These are phyloP conservation scores for Zea mays DNA, from an alignment of 176 grass and related monocot genomes.

Conservation along the genomic window DNA sequence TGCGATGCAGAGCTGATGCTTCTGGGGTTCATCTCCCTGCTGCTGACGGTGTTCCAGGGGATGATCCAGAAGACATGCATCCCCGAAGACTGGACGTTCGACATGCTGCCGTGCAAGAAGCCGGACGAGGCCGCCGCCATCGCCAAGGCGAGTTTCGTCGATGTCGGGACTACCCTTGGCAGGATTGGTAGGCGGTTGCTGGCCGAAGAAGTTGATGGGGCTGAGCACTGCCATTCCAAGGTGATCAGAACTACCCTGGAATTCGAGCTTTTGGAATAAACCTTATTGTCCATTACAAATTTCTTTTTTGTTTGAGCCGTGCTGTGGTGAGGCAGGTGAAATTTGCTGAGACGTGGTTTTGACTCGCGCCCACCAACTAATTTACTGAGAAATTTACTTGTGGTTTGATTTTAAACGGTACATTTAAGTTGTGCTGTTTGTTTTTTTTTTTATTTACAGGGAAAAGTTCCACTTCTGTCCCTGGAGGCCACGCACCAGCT, in stretches of 20 bases:
- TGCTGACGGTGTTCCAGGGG: constrained; percentile 84
- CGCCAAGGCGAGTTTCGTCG: constrained; percentile 36
- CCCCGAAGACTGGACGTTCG: constrained; percentile 46
- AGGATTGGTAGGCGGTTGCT: constrained; percentile 59
- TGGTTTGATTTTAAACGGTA: background rate
- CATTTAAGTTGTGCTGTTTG: constrained; percentile 26
- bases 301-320: background rate
- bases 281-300: background rate
- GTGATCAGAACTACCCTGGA: constrained; percentile 27
- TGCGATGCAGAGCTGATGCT: constrained; percentile 80
- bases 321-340: background rate
- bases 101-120: constrained; percentile 26
- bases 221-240: constrained; percentile 53
- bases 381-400: background rate
- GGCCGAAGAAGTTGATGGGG: constrained; percentile 9
- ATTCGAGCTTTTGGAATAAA: constrained; percentile 2
- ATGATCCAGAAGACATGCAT: constrained; percentile 83
- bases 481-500: constrained; percentile 84
- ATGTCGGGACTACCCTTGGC: constrained; percentile 19
- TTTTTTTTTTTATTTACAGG: constrained; percentile 39
- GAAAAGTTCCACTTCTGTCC: constrained; percentile 72
- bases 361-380: background rate
- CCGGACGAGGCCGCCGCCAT: background rate
- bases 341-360: background rate
- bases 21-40: constrained; percentile 88